Evolutionary conservation across 345 rosid genomes (phyloP), one percentile per base, ranked within the genome.

Genomic region (Capsella bursapastoris): DNA sequence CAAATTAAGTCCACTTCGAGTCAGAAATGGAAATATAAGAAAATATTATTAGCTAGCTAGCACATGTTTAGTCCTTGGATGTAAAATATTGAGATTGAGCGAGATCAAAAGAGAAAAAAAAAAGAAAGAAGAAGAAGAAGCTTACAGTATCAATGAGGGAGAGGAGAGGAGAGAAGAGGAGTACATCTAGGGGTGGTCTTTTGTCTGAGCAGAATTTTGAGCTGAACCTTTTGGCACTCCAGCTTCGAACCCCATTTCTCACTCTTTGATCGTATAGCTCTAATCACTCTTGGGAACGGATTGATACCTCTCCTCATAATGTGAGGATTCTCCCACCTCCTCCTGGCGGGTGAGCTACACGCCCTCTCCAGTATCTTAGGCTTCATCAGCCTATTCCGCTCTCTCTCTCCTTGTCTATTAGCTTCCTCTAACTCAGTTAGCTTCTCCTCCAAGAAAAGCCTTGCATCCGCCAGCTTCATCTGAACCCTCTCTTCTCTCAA

Each of bases 401-500:
- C 69, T 69, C 32, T 47, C 63, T 61, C 64, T 72, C 78, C 69
- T 45, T 64, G 41, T 14, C 29, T 38, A 60, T 66, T 77, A 28
- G 64, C 59, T 53, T 72, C 79, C 75, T 81, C 83, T 69, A 88
- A 59, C 68, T 84, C 85, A n/a, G 70, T 71, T 71, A 94, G 13
- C 85, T 84, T 94, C 76, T 88, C 93, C 40, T 89, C 90, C 14
- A 87, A 87, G 47, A 86, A 53, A 73, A 87, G 77, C 86, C 83
- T 88, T 5, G 98, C 97, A 15, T 89, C 98, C 1, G 85, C 73
- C 34, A 94, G 81, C 83, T 91, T 94, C 96, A 94, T 91, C 64
- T 87, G 97, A 70, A 94, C 97, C 74, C 97, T 82, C 69, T 89
- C 96, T 78, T 94, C 98, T 52, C 97, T 83, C 48, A 91, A 78